These are phyloP conservation scores for Ceratocystiopsis sp. DNA, from an alignment of 2,329 filamentous ascomycete species.

Conservation along the genomic window DNA sequence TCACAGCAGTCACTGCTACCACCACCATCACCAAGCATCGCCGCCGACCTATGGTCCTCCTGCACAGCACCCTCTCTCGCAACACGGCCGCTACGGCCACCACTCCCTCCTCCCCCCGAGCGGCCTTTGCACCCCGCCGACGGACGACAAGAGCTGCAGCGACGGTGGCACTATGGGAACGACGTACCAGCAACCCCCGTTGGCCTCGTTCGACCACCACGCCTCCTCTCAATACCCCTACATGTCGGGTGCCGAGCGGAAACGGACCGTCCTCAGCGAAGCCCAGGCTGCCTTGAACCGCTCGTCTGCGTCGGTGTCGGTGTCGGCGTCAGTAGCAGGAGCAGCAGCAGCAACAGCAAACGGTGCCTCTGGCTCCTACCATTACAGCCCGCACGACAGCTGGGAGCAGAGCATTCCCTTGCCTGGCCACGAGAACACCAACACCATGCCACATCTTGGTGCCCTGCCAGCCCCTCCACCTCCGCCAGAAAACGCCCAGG, in stretches of 20 bases:
- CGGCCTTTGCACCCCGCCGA: conserved; percentile 15
- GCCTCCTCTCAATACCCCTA: not conserved
- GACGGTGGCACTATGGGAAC: conserved; percentile 16
- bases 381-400: too few relatives aligned
- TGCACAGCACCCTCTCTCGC: not conserved
- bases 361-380: not conserved
- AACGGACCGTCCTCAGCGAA: conserved; percentile 8
- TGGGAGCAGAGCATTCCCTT: too few relatives aligned
- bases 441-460: too few relatives aligned
- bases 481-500: too few relatives aligned
- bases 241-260: conserved; percentile 9
- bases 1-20: too few relatives aligned
- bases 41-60: not conserved
- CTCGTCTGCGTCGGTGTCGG: not conserved
- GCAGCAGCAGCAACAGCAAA: not conserved
- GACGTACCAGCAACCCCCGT: conserved; percentile 15
- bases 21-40: not conserved
- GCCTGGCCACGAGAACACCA: too few relatives aligned
- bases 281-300: conserved; percentile 4
- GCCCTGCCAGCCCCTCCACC: too few relatives aligned
- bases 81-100: not conserved
- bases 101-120: not conserved
- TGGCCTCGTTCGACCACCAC: conserved; percentile 14
- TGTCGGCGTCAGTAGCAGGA: not conserved
- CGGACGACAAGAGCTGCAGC: conserved; percentile 14